These are phyloP conservation scores for Odonthalia washingtoniensis DNA, from an alignment of 31 red algal genomes.

Conservation along the genomic window DNA sequence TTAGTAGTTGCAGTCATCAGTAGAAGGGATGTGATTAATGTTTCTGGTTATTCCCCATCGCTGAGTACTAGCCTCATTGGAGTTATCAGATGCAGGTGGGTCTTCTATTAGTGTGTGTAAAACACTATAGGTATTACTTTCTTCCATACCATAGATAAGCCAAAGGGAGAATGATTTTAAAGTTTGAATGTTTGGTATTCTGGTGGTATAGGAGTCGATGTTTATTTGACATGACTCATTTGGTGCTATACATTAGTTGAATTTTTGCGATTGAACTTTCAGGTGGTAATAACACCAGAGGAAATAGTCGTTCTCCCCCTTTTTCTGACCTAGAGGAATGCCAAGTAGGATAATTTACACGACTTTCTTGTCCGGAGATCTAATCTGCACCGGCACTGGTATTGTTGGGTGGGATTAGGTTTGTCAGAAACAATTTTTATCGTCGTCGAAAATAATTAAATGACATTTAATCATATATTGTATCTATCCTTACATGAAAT, in stretches of 20 bases:
- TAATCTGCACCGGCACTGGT: too few species aligned
- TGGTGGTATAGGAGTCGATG: neutral
- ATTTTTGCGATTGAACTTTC: neutral
- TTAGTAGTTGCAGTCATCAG: neutral
- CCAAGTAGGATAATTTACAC: too few species aligned
- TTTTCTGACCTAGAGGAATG: too few species aligned
- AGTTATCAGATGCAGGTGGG: neutral
- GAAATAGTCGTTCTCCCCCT: too few species aligned
- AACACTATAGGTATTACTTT: neutral
- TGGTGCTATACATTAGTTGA: neutral
- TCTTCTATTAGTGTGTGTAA: neutral
- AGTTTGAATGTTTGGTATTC: neutral
- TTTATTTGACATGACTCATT: too few species aligned
- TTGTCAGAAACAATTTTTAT: too few species aligned
- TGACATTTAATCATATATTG: too few species aligned
- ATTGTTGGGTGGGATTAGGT: too few species aligned
- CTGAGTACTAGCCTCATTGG: neutral
- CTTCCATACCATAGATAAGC: neutral
- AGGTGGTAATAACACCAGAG: neutral
- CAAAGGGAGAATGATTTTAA: neutral
- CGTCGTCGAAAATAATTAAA: too few species aligned
- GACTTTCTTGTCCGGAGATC: too few species aligned
- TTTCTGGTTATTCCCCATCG: neutral
- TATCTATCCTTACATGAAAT: too few species aligned
- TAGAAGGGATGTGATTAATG: conserved; percentile 2